Conservation (phyloP, 2,329 filamentous ascomycete species). For the Mycosphaerella sp. region DNA sequence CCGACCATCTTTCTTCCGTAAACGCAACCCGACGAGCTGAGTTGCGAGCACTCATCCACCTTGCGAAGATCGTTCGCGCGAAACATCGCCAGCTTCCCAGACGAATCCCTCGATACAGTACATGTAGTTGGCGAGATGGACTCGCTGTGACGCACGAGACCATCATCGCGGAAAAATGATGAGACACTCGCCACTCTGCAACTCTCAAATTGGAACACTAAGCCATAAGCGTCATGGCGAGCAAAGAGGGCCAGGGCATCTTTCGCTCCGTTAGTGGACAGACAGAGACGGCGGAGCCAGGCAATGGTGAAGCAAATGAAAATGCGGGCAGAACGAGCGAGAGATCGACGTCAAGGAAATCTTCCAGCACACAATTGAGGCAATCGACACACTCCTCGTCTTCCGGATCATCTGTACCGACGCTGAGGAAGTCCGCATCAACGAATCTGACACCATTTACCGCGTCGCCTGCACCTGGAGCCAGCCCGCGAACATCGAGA, state of each 20-base stretch:
- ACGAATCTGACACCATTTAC: conserved; percentile 25
- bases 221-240: conserved; percentile 26
- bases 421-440: conserved; percentile 27
- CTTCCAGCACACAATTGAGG: conserved; percentile 9
- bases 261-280: conserved; percentile 36
- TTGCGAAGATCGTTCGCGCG: not conserved
- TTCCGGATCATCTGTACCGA: conserved; percentile 14
- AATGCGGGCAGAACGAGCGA: conserved; percentile 9
- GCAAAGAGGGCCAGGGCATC: conserved; percentile 27
- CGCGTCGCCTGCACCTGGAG: conserved; percentile 33
- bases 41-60: not conserved
- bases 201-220: not conserved
- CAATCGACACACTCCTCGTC: conserved; percentile 9
- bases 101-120: too few relatives aligned
- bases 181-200: not conserved
- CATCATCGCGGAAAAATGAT: conserved; percentile 4
- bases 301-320: conserved; percentile 14
- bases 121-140: not conserved
- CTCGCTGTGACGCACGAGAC: conserved; percentile 5
- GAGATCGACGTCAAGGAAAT: conserved; percentile 13
- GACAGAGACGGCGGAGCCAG: conserved; percentile 35
- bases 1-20: not conserved
- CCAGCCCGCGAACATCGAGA: conserved; percentile 43
- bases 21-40: not conserved
- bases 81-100: not conserved